Conservation (phyloP, 2,329 filamentous ascomycete genomes). For the Fusarium pininemorale region DNA sequence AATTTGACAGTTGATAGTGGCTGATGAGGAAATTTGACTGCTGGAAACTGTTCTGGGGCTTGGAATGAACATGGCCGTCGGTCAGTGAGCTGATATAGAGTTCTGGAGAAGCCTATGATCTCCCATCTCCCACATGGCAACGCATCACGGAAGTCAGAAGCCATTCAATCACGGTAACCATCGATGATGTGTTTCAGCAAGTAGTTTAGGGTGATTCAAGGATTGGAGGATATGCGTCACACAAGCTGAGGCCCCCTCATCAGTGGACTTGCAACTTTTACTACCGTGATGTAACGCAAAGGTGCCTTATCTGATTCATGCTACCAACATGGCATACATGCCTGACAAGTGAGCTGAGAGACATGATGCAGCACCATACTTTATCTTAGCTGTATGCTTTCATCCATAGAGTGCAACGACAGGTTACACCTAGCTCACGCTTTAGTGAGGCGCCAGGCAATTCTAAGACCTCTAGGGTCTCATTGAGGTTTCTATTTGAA, state of each 20-base stretch:
- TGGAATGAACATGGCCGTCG: no score
- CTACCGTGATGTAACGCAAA: no score
- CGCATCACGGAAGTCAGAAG: neutral
- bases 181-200: neutral
- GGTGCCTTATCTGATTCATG: neutral
- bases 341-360: rapidly evolving
- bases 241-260: rapidly evolving
- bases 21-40: rapidly evolving
- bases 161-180: rapidly evolving
- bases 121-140: neutral
- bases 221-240: neutral
- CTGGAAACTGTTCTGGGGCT: rapidly evolving
- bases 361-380: no score
- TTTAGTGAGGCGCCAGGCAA: no score
- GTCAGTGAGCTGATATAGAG: neutral
- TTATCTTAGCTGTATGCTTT: no score
- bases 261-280: rapidly evolving
- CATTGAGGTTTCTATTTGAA: rapidly evolving
- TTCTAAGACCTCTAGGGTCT: no score
- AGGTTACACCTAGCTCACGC: no score
- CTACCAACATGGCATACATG: rapidly evolving
- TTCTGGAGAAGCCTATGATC: rapidly evolving
- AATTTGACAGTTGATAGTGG: rapidly evolving
- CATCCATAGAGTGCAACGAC: no score
- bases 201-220: neutral